A percentile compares a stretch with the other conserved stretches of the same genome.
Conservation (phyloP, 129 eudicot genomes). For the Arctium lappa region DNA sequence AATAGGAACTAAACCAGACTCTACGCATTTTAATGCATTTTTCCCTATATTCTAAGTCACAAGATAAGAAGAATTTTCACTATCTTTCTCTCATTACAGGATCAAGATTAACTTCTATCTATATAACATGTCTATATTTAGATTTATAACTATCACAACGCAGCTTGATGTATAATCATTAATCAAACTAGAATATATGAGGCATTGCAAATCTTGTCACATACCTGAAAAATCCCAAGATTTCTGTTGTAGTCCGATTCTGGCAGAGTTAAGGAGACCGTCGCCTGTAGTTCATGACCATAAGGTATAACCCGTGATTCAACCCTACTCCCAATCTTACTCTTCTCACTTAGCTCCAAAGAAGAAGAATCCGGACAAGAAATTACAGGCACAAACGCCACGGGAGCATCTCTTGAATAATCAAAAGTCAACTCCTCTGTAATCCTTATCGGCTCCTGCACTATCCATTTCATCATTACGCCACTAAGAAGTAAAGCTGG, state of each 20-base stretch:
- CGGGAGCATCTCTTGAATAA: slow-evolving; percentile 61
- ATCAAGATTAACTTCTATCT: not conserved
- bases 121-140: not conserved
- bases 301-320: slow-evolving; percentile 49
- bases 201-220: not conserved
- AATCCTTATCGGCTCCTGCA: slow-evolving; percentile 64
- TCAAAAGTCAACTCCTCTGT: slow-evolving; percentile 60
- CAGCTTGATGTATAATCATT: not conserved
- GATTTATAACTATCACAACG: not conserved
- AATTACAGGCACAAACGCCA: slow-evolving; percentile 64
- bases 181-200: not conserved
- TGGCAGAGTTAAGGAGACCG: slow-evolving; percentile 62
- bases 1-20: not conserved
- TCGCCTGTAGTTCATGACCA: slow-evolving; percentile 63
- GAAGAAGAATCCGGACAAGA: slow-evolving; percentile 30
- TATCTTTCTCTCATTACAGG: not conserved
- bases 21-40: not conserved
- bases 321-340: slow-evolving; percentile 23
- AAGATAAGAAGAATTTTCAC: not conserved
- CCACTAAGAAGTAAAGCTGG: slow-evolving; percentile 69
- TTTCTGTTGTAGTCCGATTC: slow-evolving; percentile 87
- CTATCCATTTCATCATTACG: slow-evolving; percentile 42
- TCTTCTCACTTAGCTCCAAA: slow-evolving; percentile 18
- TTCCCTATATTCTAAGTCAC: not conserved
- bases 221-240: slow-evolving; percentile 93